These are phyloP conservation scores for Lentinula detonsa DNA, from an alignment of 768 basidiomycete genomes.

Conservation along the genomic window DNA sequence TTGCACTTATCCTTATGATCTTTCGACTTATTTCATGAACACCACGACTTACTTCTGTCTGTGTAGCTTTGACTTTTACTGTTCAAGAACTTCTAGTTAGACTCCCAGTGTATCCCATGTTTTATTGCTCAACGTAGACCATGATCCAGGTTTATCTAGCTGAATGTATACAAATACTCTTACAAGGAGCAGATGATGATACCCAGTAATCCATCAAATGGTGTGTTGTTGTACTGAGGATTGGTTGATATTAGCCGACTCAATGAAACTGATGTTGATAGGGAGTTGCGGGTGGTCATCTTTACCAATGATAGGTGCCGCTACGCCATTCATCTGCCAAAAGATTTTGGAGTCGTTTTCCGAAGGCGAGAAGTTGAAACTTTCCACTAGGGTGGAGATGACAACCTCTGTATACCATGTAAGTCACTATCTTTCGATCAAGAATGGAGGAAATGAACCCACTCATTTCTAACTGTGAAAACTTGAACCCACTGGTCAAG, in stretches of 20 bases:
- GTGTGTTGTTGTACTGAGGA: neutral
- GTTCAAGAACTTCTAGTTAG: too few species aligned
- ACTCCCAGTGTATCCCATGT: too few species aligned
- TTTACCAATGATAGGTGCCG: neutral
- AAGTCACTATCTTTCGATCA: neutral
- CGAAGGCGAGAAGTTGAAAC: neutral
- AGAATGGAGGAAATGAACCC: neutral
- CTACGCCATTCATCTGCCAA: slow-evolving; percentile 1
- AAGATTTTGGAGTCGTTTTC: neutral
- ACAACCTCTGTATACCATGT: neutral
- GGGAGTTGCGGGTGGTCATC: neutral
- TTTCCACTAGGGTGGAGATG: neutral
- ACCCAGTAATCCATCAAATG: too few species aligned
- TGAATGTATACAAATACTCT: too few species aligned
- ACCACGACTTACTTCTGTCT: neutral
- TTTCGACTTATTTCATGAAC: neutral
- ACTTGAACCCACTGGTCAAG: neutral
- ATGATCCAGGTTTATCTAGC: too few species aligned
- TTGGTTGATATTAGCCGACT: too few species aligned
- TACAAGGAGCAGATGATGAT: too few species aligned
- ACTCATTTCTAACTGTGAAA: slow-evolving; percentile 5
- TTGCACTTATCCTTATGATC: neutral
- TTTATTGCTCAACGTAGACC: too few species aligned
- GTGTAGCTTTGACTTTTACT: too few species aligned
- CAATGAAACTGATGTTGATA: neutral